Evolutionary conservation across 306 rosid genomes (phyloP).

Genomic region (Dalbergia cochinchinensis): DNA sequence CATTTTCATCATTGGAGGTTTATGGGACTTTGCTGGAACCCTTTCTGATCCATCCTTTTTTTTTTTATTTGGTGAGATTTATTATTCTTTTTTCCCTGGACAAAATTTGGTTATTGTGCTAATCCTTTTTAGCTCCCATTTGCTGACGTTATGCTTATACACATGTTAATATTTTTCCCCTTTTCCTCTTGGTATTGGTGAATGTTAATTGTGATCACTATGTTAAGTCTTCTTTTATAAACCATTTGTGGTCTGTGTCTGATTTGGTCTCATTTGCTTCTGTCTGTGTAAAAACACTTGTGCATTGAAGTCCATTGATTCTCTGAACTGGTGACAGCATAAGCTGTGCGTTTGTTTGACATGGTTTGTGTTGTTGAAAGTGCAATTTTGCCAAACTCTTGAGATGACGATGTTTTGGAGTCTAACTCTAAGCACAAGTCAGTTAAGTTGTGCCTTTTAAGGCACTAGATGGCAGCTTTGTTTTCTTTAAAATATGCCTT

Average conservation of each 20-base stretch:
- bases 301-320: neutral
- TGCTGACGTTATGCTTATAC: neutral
- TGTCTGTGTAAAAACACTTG: neutral
- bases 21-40: slow-evolving; percentile 19
- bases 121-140: neutral
- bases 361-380: slow-evolving; percentile 20
- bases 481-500: neutral
- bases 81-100: neutral
- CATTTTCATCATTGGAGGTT: slow-evolving; percentile 9
- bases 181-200: slow-evolving; percentile 16
- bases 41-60: neutral
- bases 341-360: slow-evolving; percentile 14
- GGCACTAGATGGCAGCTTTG: neutral
- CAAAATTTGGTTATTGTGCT: neutral
- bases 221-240: neutral
- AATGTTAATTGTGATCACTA: slow-evolving; percentile 18
- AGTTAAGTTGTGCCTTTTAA: neutral
- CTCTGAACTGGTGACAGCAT: slow-evolving; percentile 10
- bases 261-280: neutral
- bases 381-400: neutral
- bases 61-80: neutral
- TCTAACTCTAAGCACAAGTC: neutral
- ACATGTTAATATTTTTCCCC: neutral
- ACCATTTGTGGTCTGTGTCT: neutral
- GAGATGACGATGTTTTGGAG: neutral